Percentiles rank a stretch among this genome's conserved stretches.
These are phyloP conservation scores for Fusarium sp. DNA, from an alignment of 2,329 filamentous ascomycete genomes.

Conservation along the genomic window DNA sequence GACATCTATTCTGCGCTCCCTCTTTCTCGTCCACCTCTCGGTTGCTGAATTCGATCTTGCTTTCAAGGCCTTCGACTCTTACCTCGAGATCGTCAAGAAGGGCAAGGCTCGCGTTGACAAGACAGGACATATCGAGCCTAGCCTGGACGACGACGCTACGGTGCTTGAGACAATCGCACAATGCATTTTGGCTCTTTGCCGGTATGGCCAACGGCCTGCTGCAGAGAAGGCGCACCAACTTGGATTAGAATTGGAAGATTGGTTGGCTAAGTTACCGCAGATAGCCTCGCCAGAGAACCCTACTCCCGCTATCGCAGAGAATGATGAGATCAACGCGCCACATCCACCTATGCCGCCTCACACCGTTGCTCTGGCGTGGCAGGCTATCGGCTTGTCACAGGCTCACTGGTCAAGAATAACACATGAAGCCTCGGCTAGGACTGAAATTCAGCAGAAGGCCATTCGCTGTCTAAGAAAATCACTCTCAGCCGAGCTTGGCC, in stretches of 20 bases:
- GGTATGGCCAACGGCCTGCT: constrained; percentile 80
- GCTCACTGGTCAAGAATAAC: constrained; percentile 90
- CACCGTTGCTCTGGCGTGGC: constrained; percentile 79
- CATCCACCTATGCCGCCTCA: constrained; percentile 67
- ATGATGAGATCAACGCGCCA: constrained; percentile 51
- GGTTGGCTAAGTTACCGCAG: constrained; percentile 73
- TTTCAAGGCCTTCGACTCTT: constrained; percentile 91
- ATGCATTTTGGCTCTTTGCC: constrained; percentile 83
- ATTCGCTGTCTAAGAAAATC: constrained; percentile 81
- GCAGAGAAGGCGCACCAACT: constrained; percentile 84
- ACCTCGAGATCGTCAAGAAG: constrained; percentile 87
- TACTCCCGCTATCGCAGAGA: constrained; percentile 50
- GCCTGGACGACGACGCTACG: constrained; percentile 82
- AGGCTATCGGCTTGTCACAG: constrained; percentile 86
- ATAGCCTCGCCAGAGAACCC: constrained; percentile 47
- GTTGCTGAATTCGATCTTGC: constrained; percentile 93
- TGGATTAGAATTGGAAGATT: constrained; percentile 77
- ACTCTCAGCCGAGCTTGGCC: constrained; percentile 74
- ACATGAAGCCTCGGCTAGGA: constrained; percentile 77
- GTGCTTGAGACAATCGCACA: constrained; percentile 84
- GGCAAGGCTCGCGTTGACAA: constrained; percentile 88
- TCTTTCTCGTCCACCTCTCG: constrained; percentile 89
- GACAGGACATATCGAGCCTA: constrained; percentile 76
- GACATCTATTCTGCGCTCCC: constrained; percentile 84
- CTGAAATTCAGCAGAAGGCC: constrained; percentile 81